phyloP scores from a whole-genome alignment of 2,329 filamentous ascomycete species.

The Fusarium veterinarium region DNA sequence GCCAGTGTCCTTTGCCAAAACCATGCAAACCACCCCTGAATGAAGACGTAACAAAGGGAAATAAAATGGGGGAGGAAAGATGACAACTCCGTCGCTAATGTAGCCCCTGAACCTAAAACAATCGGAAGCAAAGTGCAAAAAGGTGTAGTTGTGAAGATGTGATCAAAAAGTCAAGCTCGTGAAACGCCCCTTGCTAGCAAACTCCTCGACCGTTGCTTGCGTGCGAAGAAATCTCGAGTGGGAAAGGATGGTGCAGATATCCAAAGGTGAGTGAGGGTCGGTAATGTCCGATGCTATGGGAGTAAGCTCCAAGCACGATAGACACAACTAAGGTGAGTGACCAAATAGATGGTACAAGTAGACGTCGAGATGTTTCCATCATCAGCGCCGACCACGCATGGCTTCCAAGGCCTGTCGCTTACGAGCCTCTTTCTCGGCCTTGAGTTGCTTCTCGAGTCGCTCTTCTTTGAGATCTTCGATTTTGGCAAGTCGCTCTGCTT shows the following conservation, averaged over 20 bases:
- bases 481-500: constrained; percentile 70
- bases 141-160: neutral
- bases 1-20: constrained; percentile 22
- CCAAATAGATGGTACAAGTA: neutral
- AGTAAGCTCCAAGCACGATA: neutral
- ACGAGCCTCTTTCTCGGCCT: constrained; percentile 70
- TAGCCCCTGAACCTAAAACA: constrained; percentile 32
- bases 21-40: constrained; percentile 25
- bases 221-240: constrained; percentile 17
- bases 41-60: constrained; percentile 1
- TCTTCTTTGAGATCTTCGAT: constrained; percentile 75
- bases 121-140: constrained; percentile 17
- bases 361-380: neutral
- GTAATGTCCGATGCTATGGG: neutral
- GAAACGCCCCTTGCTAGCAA: constrained; percentile 35
- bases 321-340: neutral
- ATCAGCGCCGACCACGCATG: constrained; percentile 48
- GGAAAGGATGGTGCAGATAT: neutral
- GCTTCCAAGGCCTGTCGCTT: constrained; percentile 57
- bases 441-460: constrained; percentile 69
- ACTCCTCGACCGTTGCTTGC: constrained; percentile 36
- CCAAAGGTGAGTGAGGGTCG: neutral
- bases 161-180: constrained; percentile 17
- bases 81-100: constrained; percentile 56
- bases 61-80: constrained; percentile 18